Evolutionary conservation across 371 early-diverging fungal genomes (phyloP), one percentile per base, ranked within the genome.

Genomic region (Actinomucor elegans): DNA sequence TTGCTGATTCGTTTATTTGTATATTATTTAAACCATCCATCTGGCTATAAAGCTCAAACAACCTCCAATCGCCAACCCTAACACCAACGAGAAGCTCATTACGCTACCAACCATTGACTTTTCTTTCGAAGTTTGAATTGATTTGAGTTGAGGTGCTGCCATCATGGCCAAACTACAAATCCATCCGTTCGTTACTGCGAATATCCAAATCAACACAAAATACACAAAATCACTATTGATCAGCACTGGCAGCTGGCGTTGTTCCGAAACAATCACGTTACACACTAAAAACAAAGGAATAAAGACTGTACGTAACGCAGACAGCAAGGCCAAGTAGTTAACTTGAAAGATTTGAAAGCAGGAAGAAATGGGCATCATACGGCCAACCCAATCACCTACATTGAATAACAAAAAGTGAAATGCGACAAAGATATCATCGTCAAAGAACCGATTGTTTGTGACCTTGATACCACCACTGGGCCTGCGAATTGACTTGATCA

Each of bases 321-420:
- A 79, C 0, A 80, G 45, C 1, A 63, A 5, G 9, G 75, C 42
- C 10, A 89, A 63, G n/a, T 71, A 52, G n/a, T 73, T 55, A 12
- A 59, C 66, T 33, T 67, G 72, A 57, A 55, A 56, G 26, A 70
- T 71, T 27, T 65, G 57, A 10, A 83, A 48, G 6, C 56, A 54
- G 0, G 67, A 61, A 9, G 56, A 48, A 1, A 79, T 60, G 1
- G 82, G 81, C 51, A 77, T 66, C 0, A 53, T 51, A 5, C 85
- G 79, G n/a, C 93, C 93, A 4, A 86, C 35, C 80, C 86, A 89
- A 56, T 93, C 93, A 27, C 90, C 91, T 10, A 86, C 17, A 60
- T 89, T 90, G 65, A 80, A 92, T 7, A 81, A 44, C 37, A 93
- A 66, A 60, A 91, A 93, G 55, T 89, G 89, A 50, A 89, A 73